Evolutionary conservation across 495 filamentous ascomycete genomes (phyloP), one percentile per base, ranked within the genome.

Genomic region (Aspergillus campestris): DNA sequence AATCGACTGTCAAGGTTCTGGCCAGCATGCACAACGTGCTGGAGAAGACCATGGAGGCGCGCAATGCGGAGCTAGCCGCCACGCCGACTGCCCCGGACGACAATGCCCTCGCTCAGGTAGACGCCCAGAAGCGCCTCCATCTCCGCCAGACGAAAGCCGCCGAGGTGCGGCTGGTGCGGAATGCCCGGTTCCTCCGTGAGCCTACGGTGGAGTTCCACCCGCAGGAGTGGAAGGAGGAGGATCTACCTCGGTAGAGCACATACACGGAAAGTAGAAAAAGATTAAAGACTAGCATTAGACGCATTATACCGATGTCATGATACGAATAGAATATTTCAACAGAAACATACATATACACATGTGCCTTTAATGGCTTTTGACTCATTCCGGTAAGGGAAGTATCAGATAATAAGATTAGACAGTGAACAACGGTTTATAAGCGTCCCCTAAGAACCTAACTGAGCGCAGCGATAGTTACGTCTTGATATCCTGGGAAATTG

Each of bases 1-100:
- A 75, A 46, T 85, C 92, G 0, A 77, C 82, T 4, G 84, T 91
- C 70, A 89, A 84, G 68, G 92, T 95, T 7, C 60, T 97, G n/a
- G 88, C 82, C 1, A 91, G 84, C 57, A 97, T 97, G 92, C 87
- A 95, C 50, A 72, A 79, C 51, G 80, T 97, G 31, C 65, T 98
- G 33, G 74, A 75, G 51, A 81, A 80, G 69, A 98, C 92, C 30
- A 78, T 82, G 58, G 72, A 77, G 55, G 74, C 71, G 46, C 82
- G 88, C 47, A 75, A 84, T 58, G 56, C 62, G 28, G 77, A 78
- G 48, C 55, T 84, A 42, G 44, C 47, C 0, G 36, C 43, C 12
- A 39, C 44, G 18, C 18, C 18, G n/a, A 41, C 59, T 18, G 43
- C 53, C 5, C 47, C 45, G 30, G 50, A 58, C 36, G 49, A 45